These are phyloP conservation scores for Metschnikowia amazonensis DNA, from an alignment of 805 yeast genomes.

Conservation along the genomic window DNA sequence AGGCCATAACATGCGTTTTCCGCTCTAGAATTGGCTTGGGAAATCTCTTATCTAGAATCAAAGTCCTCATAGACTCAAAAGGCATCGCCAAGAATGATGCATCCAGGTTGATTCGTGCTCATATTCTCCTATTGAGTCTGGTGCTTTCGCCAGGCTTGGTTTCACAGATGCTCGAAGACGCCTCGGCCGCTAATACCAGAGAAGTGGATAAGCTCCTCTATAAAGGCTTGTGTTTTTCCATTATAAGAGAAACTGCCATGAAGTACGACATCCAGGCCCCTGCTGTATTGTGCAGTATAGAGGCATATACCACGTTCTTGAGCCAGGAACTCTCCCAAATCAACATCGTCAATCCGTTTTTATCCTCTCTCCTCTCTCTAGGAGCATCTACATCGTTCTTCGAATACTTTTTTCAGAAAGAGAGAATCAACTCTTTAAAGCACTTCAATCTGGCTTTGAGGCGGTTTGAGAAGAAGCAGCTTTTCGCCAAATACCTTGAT, in stretches of 20 bases:
- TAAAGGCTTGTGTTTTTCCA: conserved; percentile 28
- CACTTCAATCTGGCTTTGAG: conserved; percentile 18
- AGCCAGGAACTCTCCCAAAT: conserved; percentile 17
- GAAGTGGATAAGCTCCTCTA: conserved; percentile 39
- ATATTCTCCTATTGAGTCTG: conserved; percentile 13
- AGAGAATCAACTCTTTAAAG: not conserved
- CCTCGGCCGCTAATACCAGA: conserved; percentile 16
- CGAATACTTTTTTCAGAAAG: conserved; percentile 21
- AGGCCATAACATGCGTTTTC: conserved; percentile 15
- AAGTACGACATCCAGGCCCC: conserved; percentile 13
- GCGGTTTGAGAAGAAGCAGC: conserved; percentile 24
- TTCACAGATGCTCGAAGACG: conserved; percentile 5
- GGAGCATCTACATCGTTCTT: conserved; percentile 20
- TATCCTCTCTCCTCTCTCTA: conserved; percentile 23
- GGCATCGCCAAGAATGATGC: conserved; percentile 12
- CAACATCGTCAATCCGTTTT: conserved; percentile 15
- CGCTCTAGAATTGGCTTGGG: conserved; percentile 31
- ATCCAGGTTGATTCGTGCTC: conserved; percentile 8
- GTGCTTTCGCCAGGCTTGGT: conserved; percentile 20
- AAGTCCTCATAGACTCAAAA: conserved; percentile 8
- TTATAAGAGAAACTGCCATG: conserved; percentile 24
- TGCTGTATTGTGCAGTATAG: conserved; percentile 14
- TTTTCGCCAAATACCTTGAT: conserved; percentile 19
- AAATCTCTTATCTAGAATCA: conserved; percentile 21
- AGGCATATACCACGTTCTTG: conserved; percentile 22